Evolutionary conservation across 2,329 filamentous ascomycete species (phyloP), one percentile per base, ranked within the genome.

Genomic region (Alternaria brassicae): DNA sequence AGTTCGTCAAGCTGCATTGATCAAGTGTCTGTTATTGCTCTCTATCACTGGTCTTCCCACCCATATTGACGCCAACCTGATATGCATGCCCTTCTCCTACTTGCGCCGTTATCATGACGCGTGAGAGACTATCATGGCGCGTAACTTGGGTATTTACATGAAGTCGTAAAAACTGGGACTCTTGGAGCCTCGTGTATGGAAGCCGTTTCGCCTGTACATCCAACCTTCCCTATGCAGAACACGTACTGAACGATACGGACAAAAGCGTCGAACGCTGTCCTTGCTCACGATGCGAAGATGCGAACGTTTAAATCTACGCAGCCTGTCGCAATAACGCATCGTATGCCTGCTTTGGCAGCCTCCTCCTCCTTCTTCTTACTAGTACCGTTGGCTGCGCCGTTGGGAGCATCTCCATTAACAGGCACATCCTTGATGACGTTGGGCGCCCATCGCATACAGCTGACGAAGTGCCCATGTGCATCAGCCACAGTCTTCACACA

Each of bases 371-470:
- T 83, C 73, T 89, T 88, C 71, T 83, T 81, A 34, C 65, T 68
- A 19, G 65, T 58, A 17, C 82, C 81, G 47, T 85, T 83, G 36
- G 78, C 77, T 27, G 69, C 65, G 2, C 80, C 80, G 57, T 81
- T 83, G 48, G 79, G 72, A 2, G 78, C 77, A 40, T 78, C 77
- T 8, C 75, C 78, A 50, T 79, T 80, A 34, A 71, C 65, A 49
- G 74, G 72, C 1, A 74, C 80, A 59, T 91, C 87, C 70, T 90
- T 91, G 61, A 86, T 81, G 23, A 91, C 82, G 37, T 87, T 87
- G 0, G 93, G 93, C 2, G 93, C 94, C 93, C 94, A 98, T 62
- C 92, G 82, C 70, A 97, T 83, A 73, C 91, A 94, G 60, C 87
- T 93, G 49, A 97, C 87, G 71, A 98, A 97, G 73, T 93, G 92